Evolutionary conservation across 1,284 basidiomycete genomes (phyloP).

Genomic region (Cutaneotrichosporon spelunceum): DNA sequence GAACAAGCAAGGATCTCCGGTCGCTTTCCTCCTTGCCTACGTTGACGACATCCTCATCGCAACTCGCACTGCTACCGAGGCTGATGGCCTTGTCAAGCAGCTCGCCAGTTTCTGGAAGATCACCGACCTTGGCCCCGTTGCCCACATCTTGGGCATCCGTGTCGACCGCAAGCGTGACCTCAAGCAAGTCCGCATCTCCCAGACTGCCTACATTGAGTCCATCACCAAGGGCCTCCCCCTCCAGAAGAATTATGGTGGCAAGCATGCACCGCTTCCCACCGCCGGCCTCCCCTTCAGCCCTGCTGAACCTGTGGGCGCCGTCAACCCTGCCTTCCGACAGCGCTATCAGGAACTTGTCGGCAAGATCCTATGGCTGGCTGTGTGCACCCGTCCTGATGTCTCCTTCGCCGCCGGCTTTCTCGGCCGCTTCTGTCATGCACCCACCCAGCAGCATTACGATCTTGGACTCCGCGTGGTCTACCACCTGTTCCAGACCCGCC

Average conservation of each 20-base stretch:
- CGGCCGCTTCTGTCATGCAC: slow-evolving; percentile 23
- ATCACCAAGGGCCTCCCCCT: slow-evolving; percentile 43
- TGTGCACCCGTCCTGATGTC: slow-evolving; percentile 34
- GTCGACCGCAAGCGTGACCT: slow-evolving; percentile 40
- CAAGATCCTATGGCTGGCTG: slow-evolving; percentile 31
- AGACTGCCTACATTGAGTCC: slow-evolving; percentile 51
- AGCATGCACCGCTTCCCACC: slow-evolving; percentile 16
- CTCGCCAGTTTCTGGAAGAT: slow-evolving; percentile 26
- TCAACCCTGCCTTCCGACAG: neutral
- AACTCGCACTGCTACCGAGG: neutral
- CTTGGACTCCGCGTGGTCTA: slow-evolving; percentile 51
- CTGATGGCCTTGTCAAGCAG: slow-evolving; percentile 25
- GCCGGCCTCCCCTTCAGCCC: neutral
- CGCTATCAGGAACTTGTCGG: slow-evolving; percentile 33
- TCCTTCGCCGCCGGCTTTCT: slow-evolving; percentile 32
- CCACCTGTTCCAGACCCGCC: slow-evolving; percentile 50
- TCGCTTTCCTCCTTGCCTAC: slow-evolving; percentile 18
- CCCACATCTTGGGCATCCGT: slow-evolving; percentile 31
- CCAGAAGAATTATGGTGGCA: slow-evolving; percentile 6
- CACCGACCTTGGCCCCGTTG: slow-evolving; percentile 32
- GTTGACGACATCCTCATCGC: slow-evolving; percentile 27
- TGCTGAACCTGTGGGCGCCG: neutral
- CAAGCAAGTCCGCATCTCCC: slow-evolving; percentile 46
- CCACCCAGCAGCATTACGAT: slow-evolving; percentile 47
- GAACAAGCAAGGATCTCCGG: slow-evolving; percentile 1